A percentile compares a stretch with the other conserved stretches of the same genome.
Conservation (phyloP, 306 rosid genomes). For the Senna siamea region DNA sequence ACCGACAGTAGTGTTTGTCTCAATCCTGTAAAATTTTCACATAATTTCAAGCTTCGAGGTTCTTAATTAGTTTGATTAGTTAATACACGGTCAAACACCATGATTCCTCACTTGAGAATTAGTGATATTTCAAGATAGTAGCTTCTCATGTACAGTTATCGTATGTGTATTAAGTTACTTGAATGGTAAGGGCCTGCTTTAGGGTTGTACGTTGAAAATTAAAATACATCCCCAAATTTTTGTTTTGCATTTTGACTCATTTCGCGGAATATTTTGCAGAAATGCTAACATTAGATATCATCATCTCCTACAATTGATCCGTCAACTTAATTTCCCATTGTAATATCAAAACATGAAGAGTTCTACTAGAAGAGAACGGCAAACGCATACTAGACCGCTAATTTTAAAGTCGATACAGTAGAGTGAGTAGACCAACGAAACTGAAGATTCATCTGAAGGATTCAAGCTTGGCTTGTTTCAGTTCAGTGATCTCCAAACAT, state of each 20-base stretch:
- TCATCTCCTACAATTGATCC: neutral
- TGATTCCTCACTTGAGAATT: neutral
- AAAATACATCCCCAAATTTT: too few relatives aligned
- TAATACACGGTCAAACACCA: neutral
- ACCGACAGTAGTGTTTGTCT: neutral
- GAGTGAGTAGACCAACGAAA: too few relatives aligned
- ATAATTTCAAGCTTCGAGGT: neutral
- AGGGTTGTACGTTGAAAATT: too few relatives aligned
- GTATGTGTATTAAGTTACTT: too few relatives aligned
- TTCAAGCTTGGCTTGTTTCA: too few relatives aligned
- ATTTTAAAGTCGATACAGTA: too few relatives aligned
- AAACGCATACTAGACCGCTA: too few relatives aligned
- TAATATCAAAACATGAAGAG: neutral
- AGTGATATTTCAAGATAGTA: neutral
- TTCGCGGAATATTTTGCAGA: too few relatives aligned
- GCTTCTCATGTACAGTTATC: too few relatives aligned
- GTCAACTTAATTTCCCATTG: neutral
- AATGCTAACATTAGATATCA: neutral
- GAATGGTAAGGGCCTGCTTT: slow-evolving; percentile 35
- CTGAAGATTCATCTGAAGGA: too few relatives aligned
- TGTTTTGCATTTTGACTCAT: too few relatives aligned
- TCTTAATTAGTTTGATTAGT: neutral
- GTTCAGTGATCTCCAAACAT: neutral
- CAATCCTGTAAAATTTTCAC: neutral
- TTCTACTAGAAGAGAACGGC: neutral